These are phyloP conservation scores for Trichoderma orchidacearum DNA, from an alignment of 495 filamentous ascomycete species.

Conservation along the genomic window DNA sequence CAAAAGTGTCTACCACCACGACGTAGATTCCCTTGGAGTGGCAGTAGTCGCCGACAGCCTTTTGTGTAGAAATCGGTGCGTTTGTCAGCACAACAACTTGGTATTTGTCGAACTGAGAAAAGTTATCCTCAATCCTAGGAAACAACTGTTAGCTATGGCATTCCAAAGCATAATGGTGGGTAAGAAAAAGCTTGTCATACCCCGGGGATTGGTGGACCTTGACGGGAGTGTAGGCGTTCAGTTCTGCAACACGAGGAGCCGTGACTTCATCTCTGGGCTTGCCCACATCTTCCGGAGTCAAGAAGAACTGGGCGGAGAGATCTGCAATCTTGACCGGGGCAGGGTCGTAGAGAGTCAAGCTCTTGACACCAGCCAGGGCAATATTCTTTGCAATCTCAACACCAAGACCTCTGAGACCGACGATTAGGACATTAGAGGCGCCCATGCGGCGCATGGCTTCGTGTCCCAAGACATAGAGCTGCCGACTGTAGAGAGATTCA, in stretches of 20 bases:
- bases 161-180: background rate
- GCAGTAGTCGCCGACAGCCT: conserved; percentile 77
- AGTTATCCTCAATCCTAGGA: conserved; percentile 47
- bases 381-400: conserved; percentile 99
- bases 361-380: conserved; percentile 81
- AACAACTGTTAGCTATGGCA: conserved; percentile 7
- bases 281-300: conserved; percentile 75
- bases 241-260: conserved; percentile 77
- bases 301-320: conserved; percentile 94
- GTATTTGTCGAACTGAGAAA: conserved; percentile 69
- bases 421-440: conserved; percentile 85
- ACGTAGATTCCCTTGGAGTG: conserved; percentile 85
- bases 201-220: conserved; percentile 47
- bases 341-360: conserved; percentile 74
- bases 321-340: conserved; percentile 70
- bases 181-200: conserved; percentile 12
- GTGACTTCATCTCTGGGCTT: conserved; percentile 80
- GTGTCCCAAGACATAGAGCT: conserved; percentile 95
- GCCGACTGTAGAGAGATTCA: conserved; percentile 92
- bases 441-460: conserved; percentile 99
- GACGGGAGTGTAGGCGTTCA: conserved; percentile 94
- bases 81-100: conserved; percentile 87
- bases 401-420: conserved; percentile 84
- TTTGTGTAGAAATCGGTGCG: conserved; percentile 63
- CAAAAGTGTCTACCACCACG: conserved; percentile 76